Conservation (phyloP, 805 yeast genomes). For the Ogataea ganodermae region DNA sequence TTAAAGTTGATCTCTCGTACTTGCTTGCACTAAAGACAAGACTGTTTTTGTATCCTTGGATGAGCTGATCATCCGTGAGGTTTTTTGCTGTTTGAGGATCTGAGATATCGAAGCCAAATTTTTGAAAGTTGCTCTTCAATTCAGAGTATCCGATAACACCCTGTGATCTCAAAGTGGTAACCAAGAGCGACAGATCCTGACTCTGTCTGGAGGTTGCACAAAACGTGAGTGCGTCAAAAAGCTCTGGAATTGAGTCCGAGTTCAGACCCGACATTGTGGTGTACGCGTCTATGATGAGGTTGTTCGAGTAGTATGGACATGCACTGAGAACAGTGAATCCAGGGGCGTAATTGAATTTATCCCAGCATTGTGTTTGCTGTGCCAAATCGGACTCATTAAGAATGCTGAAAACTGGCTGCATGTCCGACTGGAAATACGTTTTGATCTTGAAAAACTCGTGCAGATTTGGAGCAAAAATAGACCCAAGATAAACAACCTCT, state of each 20-base stretch:
- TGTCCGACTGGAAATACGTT: constrained; percentile 19
- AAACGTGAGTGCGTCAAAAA: constrained; percentile 57
- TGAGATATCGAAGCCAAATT: constrained; percentile 32
- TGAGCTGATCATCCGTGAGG: constrained; percentile 31
- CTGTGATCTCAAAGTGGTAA: constrained; percentile 49
- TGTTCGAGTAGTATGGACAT: constrained; percentile 50
- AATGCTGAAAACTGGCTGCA: constrained; percentile 25
- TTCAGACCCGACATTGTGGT: constrained; percentile 44
- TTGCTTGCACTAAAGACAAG: constrained; percentile 25
- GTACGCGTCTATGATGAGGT: constrained; percentile 49
- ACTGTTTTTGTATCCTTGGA: constrained; percentile 30
- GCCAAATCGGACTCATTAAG: constrained; percentile 29
- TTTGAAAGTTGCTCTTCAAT: constrained; percentile 29
- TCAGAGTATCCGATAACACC: constrained; percentile 57
- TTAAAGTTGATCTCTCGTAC: constrained; percentile 32
- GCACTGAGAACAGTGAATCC: constrained; percentile 48
- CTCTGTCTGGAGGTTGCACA: constrained; percentile 52
- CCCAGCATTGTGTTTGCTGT: constrained; percentile 29
- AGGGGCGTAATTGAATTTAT: constrained; percentile 22
- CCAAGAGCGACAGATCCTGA: constrained; percentile 45
- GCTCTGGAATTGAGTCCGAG: constrained; percentile 46
- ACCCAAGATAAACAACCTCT: constrained; percentile 52
- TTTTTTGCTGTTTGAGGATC: constrained; percentile 22
- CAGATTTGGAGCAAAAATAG: constrained; percentile 26
- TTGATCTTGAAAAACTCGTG: constrained; percentile 23